phyloP scores from a whole-genome alignment of 2,329 filamentous ascomycete species.

The Aspergillus fischeri region DNA sequence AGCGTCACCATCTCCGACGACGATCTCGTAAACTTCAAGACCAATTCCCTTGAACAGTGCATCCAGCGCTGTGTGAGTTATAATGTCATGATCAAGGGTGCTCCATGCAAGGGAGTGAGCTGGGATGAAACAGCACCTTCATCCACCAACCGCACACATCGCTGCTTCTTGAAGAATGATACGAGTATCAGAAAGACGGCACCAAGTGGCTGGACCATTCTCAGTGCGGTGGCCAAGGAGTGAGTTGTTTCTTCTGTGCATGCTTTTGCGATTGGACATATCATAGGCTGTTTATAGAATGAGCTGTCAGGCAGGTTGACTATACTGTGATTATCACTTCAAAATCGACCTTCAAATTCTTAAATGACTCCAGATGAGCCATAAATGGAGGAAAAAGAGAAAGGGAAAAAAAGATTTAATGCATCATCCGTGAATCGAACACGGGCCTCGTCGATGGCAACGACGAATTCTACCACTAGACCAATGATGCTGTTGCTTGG shows the following conservation, averaged over 20 bases:
- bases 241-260: not conserved
- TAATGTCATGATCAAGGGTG: not conserved
- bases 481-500: conserved; percentile 34
- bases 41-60: not conserved
- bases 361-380: not conserved
- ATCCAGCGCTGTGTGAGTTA: not conserved
- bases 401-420: conserved; percentile 19
- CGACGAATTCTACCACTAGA: conserved; percentile 45
- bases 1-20: not conserved
- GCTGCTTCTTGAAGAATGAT: not conserved
- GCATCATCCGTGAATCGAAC: conserved; percentile 47
- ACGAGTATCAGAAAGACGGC: not conserved
- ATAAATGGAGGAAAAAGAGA: not conserved
- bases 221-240: not conserved
- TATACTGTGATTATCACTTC: too few species aligned
- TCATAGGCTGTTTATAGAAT: not conserved
- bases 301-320: too few species aligned
- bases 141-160: not conserved
- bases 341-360: too few species aligned
- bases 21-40: not conserved
- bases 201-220: not conserved
- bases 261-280: not conserved
- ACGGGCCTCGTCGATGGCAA: conserved; percentile 46
- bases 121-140: not conserved
- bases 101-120: not conserved